These are phyloP conservation scores for Novymonas esmeraldas DNA, from an alignment of 208 protist genomes.

Conservation along the genomic window DNA sequence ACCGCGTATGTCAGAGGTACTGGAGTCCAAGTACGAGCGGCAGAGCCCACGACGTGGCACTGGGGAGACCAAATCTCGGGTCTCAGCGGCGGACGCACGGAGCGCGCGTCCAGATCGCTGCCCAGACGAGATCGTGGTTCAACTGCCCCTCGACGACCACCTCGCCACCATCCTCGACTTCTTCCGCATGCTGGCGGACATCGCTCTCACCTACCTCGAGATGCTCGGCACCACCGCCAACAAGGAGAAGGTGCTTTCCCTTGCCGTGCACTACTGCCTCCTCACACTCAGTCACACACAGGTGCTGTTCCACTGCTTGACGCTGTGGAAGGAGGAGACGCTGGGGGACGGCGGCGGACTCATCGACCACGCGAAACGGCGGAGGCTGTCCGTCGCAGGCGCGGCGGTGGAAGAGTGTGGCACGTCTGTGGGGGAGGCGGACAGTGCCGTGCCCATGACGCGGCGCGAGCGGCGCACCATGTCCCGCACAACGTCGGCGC, in stretches of 20 bases:
- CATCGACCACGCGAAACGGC: not conserved
- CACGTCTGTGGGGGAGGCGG: not conserved
- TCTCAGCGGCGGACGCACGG: no score
- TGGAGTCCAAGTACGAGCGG: no score
- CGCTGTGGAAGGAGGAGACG: conserved; percentile 18
- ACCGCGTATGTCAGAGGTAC: no score
- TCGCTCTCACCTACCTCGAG: conserved; percentile 25
- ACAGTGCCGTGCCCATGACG: not conserved
- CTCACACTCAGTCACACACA: conserved; percentile 15
- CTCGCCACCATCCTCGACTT: conserved; percentile 23
- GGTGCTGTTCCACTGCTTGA: conserved; percentile 16
- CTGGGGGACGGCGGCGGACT: not conserved
- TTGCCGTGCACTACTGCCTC: conserved; percentile 24
- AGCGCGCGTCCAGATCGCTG: no score
- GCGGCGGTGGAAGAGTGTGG: not conserved
- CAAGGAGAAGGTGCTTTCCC: conserved; percentile 6
- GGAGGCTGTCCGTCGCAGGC: not conserved
- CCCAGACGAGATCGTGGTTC: no score
- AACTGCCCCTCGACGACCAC: conserved; percentile 12
- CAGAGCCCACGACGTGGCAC: no score
- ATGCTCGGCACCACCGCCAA: not conserved
- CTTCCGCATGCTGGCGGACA: conserved; percentile 22
- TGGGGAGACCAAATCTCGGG: no score
- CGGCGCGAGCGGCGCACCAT: not conserved
- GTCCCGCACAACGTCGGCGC: conserved; percentile 2